Evolutionary conservation across 108 stramenopile species (phyloP).

Genomic region (Pseudonitzschia pungens): DNA sequence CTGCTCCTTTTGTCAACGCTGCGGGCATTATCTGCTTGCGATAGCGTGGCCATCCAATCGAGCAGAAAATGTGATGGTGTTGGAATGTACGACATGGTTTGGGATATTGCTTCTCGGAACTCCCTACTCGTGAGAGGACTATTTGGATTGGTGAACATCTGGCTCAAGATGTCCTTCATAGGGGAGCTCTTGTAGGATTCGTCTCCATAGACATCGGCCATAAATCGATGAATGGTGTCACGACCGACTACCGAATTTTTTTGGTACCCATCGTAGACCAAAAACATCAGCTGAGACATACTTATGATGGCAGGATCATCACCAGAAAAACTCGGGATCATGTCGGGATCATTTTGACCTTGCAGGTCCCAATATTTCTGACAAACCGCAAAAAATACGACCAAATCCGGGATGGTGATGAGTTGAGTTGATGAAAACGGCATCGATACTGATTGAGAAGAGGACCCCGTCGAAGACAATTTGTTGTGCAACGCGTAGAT

Average conservation of each 20-base stretch:
- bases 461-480: constrained; percentile 12
- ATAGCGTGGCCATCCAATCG: constrained; percentile 58
- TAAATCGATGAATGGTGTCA: constrained; percentile 81
- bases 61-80: constrained; percentile 40
- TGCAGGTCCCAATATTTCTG: constrained; percentile 39
- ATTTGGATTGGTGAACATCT: constrained; percentile 44
- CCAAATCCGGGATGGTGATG: constrained; percentile 65
- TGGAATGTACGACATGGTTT: constrained; percentile 24
- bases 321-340: constrained; percentile 25
- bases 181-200: constrained; percentile 60
- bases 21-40: constrained; percentile 38
- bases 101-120: constrained; percentile 29
- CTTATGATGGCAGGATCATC: constrained; percentile 28
- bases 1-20: not conserved
- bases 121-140: constrained; percentile 21
- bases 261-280: constrained; percentile 82
- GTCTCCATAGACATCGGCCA: constrained; percentile 82
- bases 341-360: not conserved
- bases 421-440: constrained; percentile 19
- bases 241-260: constrained; percentile 62
- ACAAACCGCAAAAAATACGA: constrained; percentile 77
- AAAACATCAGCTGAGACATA: constrained; percentile 51
- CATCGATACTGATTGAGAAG: constrained; percentile 12
- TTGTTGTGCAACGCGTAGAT: constrained; percentile 60
- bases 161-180: constrained; percentile 47